phyloP scores from a whole-genome alignment of 2,329 filamentous ascomycete species.

The Teratosphaeria viscida region DNA sequence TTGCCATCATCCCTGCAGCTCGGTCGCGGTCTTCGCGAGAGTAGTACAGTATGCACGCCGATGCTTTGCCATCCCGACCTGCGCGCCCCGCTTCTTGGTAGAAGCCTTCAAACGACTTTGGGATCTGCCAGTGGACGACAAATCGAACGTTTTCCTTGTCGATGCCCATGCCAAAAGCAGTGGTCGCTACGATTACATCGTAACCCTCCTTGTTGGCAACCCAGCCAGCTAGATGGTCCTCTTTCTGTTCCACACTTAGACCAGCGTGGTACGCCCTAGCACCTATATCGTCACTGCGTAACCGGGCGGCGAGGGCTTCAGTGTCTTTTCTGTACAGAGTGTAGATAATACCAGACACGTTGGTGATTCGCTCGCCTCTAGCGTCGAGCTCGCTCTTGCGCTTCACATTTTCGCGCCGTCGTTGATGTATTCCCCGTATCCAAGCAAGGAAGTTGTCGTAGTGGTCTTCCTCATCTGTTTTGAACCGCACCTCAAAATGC shows the following conservation, averaged over 20 bases:
- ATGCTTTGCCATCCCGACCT: slow-evolving; percentile 78
- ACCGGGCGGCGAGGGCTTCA: slow-evolving; percentile 55
- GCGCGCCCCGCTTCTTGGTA: slow-evolving; percentile 93
- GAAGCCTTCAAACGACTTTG: slow-evolving; percentile 90
- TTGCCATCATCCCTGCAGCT: slow-evolving; percentile 45
- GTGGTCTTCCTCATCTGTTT: slow-evolving; percentile 62
- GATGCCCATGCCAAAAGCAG: slow-evolving; percentile 95
- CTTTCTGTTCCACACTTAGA: slow-evolving; percentile 55
- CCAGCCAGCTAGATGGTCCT: slow-evolving; percentile 61
- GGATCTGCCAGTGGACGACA: slow-evolving; percentile 87
- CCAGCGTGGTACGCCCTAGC: slow-evolving; percentile 65
- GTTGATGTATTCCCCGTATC: slow-evolving; percentile 49
- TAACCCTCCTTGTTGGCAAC: slow-evolving; percentile 64
- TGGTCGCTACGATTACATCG: slow-evolving; percentile 89
- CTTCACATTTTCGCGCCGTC: slow-evolving; percentile 42
- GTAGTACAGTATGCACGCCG: slow-evolving; percentile 83
- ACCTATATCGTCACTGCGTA: slow-evolving; percentile 59
- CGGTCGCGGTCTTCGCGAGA: slow-evolving; percentile 76
- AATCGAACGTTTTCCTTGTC: slow-evolving; percentile 93
- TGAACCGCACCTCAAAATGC: slow-evolving; percentile 83
- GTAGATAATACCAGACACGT: slow-evolving; percentile 70
- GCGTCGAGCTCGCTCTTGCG: slow-evolving; percentile 50
- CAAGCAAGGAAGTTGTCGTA: slow-evolving; percentile 66
- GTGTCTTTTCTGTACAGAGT: slow-evolving; percentile 66
- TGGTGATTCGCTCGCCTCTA: slow-evolving; percentile 44